Evolutionary conservation across 2,329 filamentous ascomycete species (phyloP).

Genomic region (Phialophora verrucosa): DNA sequence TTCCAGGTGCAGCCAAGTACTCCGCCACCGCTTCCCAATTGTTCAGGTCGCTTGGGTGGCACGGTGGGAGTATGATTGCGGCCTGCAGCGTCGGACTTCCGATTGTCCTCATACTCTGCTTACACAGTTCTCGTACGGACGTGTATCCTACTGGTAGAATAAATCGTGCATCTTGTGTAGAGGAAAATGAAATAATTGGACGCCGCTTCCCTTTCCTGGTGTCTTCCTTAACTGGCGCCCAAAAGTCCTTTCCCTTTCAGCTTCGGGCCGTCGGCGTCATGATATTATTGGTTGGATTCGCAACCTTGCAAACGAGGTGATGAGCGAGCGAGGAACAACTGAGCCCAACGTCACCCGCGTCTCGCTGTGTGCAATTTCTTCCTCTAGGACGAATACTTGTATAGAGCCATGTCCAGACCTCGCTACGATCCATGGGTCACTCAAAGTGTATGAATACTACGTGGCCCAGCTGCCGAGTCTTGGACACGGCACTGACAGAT

Average conservation of each 20-base stretch:
- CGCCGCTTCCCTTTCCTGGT: background rate
- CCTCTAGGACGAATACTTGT: background rate
- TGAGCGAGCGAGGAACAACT: background rate
- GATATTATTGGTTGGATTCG: background rate
- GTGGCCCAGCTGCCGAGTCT: background rate
- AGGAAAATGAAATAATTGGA: background rate
- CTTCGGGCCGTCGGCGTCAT: background rate
- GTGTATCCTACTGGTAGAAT: background rate
- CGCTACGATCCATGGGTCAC: background rate
- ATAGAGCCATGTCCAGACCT: background rate
- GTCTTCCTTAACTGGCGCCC: background rate
- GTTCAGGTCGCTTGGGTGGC: background rate
- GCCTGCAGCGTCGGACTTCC: background rate
- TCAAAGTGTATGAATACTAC: background rate
- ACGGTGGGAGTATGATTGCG: background rate
- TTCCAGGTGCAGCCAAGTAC: background rate
- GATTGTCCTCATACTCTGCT: background rate
- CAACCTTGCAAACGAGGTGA: background rate
- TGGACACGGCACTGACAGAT: background rate
- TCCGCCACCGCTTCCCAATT: background rate
- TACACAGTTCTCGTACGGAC: background rate
- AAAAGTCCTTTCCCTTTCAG: slow-evolving; percentile 3
- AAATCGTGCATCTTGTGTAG: background rate
- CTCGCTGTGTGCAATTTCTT: background rate
- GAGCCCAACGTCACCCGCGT: background rate